phyloP scores from a whole-genome alignment of 1,284 basidiomycete genomes.

The Megacollybia platyphylla region DNA sequence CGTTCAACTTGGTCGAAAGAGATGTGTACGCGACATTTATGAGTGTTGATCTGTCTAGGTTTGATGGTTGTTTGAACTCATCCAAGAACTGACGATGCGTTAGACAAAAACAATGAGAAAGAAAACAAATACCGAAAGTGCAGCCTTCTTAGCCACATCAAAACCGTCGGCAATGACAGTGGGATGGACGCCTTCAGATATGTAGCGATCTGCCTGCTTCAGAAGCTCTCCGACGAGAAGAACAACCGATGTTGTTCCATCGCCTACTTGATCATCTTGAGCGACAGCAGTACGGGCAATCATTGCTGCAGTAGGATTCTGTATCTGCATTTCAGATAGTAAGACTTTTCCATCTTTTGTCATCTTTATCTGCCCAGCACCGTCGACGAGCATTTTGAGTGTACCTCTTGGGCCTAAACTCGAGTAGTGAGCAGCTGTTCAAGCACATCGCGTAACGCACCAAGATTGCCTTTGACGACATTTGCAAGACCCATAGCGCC shows the following conservation, averaged over 20 bases:
- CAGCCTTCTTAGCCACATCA: constrained; percentile 95
- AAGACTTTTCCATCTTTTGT: constrained; percentile 99
- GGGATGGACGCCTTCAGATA: constrained; percentile 96
- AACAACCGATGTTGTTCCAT: constrained; percentile 97
- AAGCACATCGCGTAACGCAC: constrained; percentile 28
- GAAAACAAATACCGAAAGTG: constrained; percentile 54
- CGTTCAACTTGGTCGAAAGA: constrained; percentile 87
- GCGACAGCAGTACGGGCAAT: constrained; percentile 63
- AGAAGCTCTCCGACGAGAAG: constrained; percentile 94
- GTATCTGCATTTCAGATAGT: constrained; percentile 99
- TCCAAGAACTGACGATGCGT: constrained; percentile 69
- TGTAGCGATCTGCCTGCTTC: constrained; percentile 97
- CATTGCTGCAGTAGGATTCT: constrained; percentile 99
- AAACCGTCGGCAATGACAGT: constrained; percentile 93
- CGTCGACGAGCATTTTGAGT: constrained; percentile 99
- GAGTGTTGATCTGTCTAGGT: constrained; percentile 81
- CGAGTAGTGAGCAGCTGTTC: constrained; percentile 9
- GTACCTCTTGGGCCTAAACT: constrained; percentile 81
- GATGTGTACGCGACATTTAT: constrained; percentile 93
- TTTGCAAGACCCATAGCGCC: constrained; percentile 96
- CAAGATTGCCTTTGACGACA: constrained; percentile 95
- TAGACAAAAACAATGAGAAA: constrained; percentile 2
- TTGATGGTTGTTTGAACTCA: constrained; percentile 66
- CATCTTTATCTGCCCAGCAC: constrained; percentile 99
- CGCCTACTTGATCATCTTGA: constrained; percentile 81